Evolutionary conservation across 2,329 filamentous ascomycete species (phyloP), one percentile per base, ranked within the genome.

Genomic region (Fusarium sp.): DNA sequence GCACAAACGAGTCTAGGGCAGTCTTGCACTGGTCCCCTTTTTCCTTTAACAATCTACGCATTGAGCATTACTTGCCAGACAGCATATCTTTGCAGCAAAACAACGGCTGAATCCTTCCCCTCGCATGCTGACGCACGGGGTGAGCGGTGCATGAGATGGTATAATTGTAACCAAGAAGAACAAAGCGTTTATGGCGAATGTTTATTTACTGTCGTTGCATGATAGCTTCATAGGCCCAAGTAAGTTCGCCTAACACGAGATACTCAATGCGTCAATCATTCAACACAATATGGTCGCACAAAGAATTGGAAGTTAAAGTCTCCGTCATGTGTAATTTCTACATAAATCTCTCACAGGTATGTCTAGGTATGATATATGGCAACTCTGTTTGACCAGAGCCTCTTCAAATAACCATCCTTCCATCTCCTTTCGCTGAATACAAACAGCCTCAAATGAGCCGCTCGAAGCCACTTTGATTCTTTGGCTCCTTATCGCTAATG

Each of bases 401-500:
- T 37, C 32, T 42, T 45, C 41, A 49, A 36, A 49, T 43, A 47
- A 42, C 19, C 33, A 49, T 32, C 19, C 19, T 44, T 33, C 52
- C 23, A 43, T 50, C 29, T 25, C 51, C 27, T 49, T 25, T 50
- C 33, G 31, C 31, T 54, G 47, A 57, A 63, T 46, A 42, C 47
- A 64, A 61, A 65, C 39, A 53, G 15, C 37, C 49, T 9, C 41
- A 50, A 53, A 57, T 8, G 44, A 49, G 55, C 36, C 41, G 38
- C 36, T 45, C 45, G 8, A 47, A 39, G 41, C 57, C 61, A 47
- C 61, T 51, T 39, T 29, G 39, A 52, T 57, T 59, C 57, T 56
- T 56, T 54, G 49, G 53, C 65, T 69, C 63, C 65, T 25, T 25
- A 56, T 67, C 59, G 59, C 54, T 70, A 61, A 67, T 70, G 67